Percentiles rank a stretch among this genome's conserved stretches.
These are phyloP conservation scores for Prunus armeniaca DNA, from an alignment of 306 rosid genomes.

Conservation along the genomic window DNA sequence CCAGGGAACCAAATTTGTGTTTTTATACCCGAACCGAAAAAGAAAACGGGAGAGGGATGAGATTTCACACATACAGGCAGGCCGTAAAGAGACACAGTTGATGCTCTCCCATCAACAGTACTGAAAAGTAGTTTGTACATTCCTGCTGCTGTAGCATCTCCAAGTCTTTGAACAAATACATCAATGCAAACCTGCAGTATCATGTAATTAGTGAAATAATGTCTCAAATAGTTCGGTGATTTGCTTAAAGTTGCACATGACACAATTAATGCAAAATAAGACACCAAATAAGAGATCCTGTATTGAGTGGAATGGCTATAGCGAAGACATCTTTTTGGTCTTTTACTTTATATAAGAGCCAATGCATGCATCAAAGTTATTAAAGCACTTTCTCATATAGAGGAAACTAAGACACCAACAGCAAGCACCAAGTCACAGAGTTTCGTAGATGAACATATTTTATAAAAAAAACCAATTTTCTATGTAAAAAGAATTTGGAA, in stretches of 20 bases:
- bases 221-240: not conserved
- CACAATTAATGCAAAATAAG: not conserved
- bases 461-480: not conserved
- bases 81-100: constrained; percentile 69
- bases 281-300: not conserved
- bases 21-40: not conserved
- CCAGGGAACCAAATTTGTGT: not conserved
- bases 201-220: not conserved
- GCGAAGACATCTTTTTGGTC: not conserved
- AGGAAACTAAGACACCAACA: not conserved
- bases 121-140: constrained; percentile 78
- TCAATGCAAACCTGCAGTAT: constrained; percentile 80
- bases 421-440: not conserved
- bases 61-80: constrained; percentile 59
- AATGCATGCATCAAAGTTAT: not conserved
- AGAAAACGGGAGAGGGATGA: not conserved
- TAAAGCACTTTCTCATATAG: not conserved
- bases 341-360: not conserved
- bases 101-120: constrained; percentile 55
- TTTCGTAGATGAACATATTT: not conserved
- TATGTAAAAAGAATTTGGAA: constrained; percentile 17
- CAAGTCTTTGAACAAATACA: constrained; percentile 89
- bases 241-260: not conserved
- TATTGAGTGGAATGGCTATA: not conserved
- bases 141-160: constrained; percentile 96